Percentiles rank a stretch among this genome's conserved stretches.
phyloP scores from a whole-genome alignment of 1,284 basidiomycete species.

The Amylostereum areolatum region DNA sequence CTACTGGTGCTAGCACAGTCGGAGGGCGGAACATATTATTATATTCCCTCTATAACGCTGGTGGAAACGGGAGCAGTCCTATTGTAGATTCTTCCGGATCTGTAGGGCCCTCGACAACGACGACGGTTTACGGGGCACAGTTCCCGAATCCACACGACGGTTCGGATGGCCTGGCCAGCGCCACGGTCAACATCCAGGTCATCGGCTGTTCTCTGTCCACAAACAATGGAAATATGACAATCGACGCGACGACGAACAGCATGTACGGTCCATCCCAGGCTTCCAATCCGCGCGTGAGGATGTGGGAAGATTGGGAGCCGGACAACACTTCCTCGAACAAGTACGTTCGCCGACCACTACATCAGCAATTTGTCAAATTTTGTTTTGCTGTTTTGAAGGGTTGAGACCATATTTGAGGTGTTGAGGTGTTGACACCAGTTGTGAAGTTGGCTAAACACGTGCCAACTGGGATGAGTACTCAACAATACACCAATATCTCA shows the following conservation, averaged over 20 bases:
- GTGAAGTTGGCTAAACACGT: neutral
- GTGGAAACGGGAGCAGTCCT: neutral
- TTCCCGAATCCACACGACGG: neutral
- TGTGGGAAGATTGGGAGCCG: neutral
- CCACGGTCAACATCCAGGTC: neutral
- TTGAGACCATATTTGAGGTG: neutral
- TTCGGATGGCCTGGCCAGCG: neutral
- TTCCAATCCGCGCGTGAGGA: neutral
- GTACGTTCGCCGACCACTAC: neutral
- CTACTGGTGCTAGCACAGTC: no score
- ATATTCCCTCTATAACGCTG: neutral
- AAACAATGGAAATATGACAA: neutral
- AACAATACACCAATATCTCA: neutral
- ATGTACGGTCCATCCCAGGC: neutral
- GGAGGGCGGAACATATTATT: no score
- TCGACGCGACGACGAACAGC: neutral
- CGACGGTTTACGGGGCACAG: neutral
- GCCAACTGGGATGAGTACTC: neutral
- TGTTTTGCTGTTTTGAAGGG: neutral
- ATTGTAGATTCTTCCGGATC: neutral
- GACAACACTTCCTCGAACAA: neutral
- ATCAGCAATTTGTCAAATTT: neutral
- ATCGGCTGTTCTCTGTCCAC: neutral
- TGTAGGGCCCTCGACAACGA: neutral
- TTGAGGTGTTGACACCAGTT: neutral